phyloP scores from a whole-genome alignment of 139 green algal species.

The Diplosphaera chodatii region DNA sequence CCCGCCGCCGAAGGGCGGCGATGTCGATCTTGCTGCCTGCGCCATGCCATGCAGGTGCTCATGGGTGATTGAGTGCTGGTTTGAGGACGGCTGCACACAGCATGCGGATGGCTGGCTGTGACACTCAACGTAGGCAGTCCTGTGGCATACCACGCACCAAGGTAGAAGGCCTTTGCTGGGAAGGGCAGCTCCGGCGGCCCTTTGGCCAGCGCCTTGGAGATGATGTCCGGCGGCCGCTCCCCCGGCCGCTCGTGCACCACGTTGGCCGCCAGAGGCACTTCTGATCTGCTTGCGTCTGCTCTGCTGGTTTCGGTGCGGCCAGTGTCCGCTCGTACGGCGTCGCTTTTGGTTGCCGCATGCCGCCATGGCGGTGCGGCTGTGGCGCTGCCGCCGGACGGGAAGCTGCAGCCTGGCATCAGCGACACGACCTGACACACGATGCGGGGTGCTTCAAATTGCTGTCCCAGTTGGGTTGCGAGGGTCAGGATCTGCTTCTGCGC shows the following conservation, averaged over 20 bases:
- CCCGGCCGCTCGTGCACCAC: background rate
- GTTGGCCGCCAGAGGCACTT: background rate
- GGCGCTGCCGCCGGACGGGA: background rate
- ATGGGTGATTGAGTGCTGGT: too few species aligned
- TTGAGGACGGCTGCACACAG: too few species aligned
- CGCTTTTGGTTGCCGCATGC: background rate
- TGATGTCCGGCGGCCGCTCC: background rate
- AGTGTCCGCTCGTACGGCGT: background rate
- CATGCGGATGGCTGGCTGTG: too few species aligned
- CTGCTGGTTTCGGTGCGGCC: too few species aligned
- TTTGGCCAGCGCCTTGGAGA: background rate
- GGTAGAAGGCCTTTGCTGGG: constrained; percentile 20
- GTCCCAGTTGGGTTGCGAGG: background rate
- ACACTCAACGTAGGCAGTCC: too few species aligned
- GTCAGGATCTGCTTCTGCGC: background rate
- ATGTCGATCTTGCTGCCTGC: constrained; percentile 21
- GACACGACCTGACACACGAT: background rate
- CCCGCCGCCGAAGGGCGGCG: background rate
- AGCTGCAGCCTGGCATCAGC: background rate
- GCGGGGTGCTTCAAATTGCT: background rate
- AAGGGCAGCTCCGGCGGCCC: constrained; percentile 6
- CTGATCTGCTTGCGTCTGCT: too few species aligned
- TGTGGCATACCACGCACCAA: background rate
- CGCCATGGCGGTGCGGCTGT: too few species aligned
- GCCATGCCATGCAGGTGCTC: too few species aligned